Conservation (phyloP, 2,329 filamentous ascomycete genomes). For the Tympanopsis confertula region DNA sequence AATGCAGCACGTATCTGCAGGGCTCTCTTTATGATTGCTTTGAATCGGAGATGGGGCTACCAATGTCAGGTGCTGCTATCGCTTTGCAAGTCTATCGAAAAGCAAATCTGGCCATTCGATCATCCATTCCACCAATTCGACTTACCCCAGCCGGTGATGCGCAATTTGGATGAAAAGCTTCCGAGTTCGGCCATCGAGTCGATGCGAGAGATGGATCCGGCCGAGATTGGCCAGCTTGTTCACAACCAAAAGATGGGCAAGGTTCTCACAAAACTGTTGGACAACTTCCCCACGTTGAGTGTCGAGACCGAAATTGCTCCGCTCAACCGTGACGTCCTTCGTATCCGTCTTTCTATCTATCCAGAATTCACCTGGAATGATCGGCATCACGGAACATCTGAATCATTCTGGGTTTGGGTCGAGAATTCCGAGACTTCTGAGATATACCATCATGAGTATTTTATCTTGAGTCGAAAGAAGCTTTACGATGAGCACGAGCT, state of each 20-base stretch:
- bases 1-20: slow-evolving; percentile 90
- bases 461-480: slow-evolving; percentile 82
- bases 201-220: slow-evolving; percentile 82
- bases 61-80: slow-evolving; percentile 86
- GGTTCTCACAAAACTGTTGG: slow-evolving; percentile 68
- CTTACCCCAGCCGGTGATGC: slow-evolving; percentile 69
- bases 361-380: slow-evolving; percentile 95
- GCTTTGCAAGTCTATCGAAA: slow-evolving; percentile 93
- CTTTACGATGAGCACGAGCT: slow-evolving; percentile 93
- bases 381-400: slow-evolving; percentile 80
- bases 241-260: slow-evolving; percentile 82
- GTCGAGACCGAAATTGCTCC: slow-evolving; percentile 93
- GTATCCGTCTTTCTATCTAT: slow-evolving; percentile 76
- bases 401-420: slow-evolving; percentile 98
- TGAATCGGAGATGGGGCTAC: slow-evolving; percentile 90
- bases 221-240: slow-evolving; percentile 81
- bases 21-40: slow-evolving; percentile 90
- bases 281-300: slow-evolving; percentile 83
- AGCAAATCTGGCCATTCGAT: slow-evolving; percentile 86
- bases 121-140: slow-evolving; percentile 95
- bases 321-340: slow-evolving; percentile 82
- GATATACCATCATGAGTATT: slow-evolving; percentile 96
- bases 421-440: slow-evolving; percentile 96
- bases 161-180: slow-evolving; percentile 74
- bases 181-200: slow-evolving; percentile 60